A percentile compares a stretch with the other conserved stretches of the same genome.
phyloP scores from a whole-genome alignment of 331 rosid genomes.

The Cydonia oblonga region DNA sequence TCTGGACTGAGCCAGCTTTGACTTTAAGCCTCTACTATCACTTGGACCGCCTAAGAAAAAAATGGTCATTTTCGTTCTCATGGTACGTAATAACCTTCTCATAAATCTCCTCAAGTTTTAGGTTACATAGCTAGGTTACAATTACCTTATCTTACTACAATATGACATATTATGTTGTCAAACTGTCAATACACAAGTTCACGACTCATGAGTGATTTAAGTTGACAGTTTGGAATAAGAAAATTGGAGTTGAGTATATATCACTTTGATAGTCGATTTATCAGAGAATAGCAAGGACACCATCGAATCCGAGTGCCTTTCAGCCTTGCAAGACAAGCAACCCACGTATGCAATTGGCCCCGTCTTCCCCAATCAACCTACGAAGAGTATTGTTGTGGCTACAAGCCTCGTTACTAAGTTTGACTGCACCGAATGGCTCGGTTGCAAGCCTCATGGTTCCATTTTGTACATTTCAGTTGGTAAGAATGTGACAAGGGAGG shows the following conservation, averaged over 20 bases:
- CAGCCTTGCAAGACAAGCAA: conserved; percentile 21
- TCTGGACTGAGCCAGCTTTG: conserved; percentile 30
- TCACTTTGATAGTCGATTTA: not conserved
- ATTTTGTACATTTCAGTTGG: conserved; percentile 7
- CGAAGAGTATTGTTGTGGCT: conserved; percentile 9
- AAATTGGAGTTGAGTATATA: not conserved
- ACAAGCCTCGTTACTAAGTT: conserved; percentile 19
- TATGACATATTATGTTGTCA: not conserved
- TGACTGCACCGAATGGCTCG: conserved; percentile 19
- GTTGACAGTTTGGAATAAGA: not conserved
- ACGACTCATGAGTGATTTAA: not conserved
- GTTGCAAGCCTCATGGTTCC: conserved; percentile 7
- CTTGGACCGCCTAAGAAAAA: conserved; percentile 15
- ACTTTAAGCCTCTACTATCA: conserved; percentile 13
- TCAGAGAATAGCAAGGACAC: conserved; percentile 12
- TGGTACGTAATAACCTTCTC: not conserved
- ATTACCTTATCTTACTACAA: too few species aligned
- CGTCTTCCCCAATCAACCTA: conserved; percentile 4
- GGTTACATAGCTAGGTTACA: too few species aligned
- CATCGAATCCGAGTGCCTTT: conserved; percentile 7
- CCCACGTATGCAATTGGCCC: conserved; percentile 19
- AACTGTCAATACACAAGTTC: not conserved
- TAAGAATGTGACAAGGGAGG: conserved; percentile 11
- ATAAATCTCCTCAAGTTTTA: not conserved
- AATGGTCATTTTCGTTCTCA: conserved; percentile 19